Evolutionary conservation across 169 alveolate genomes (phyloP).

Genomic region (Plasmodium berghei): DNA sequence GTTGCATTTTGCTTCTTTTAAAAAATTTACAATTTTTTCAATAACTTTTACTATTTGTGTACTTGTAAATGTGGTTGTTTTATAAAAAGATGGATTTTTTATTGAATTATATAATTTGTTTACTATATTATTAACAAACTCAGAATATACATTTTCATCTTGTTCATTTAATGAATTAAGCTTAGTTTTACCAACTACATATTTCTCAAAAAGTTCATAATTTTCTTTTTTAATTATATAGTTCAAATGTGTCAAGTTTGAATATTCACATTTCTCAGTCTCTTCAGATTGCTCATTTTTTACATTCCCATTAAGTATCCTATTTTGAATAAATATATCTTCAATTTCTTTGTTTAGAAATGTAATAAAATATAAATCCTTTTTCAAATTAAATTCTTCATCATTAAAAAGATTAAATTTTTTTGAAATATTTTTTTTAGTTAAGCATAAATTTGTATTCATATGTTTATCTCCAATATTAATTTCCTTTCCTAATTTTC

Average conservation of each 20-base stretch:
- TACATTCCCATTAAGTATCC: not conserved
- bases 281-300: not conserved
- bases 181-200: not conserved
- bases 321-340: not conserved
- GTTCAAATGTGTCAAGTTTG: not conserved
- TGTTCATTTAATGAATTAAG: not conserved
- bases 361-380: not conserved
- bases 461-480: not conserved
- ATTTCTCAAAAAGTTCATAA: conserved; percentile 2
- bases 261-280: not conserved
- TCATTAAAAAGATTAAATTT: not conserved
- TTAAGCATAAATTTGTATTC: not conserved
- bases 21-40: conserved; percentile 18
- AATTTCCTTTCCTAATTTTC: not conserved
- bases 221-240: not conserved
- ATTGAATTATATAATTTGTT: conserved; percentile 14
- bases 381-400: not conserved
- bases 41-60: conserved; percentile 14
- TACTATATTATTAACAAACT: not conserved
- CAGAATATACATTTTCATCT: not conserved
- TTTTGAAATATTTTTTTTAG: not conserved
- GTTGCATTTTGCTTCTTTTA: conserved; percentile 34
- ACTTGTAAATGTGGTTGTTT: not conserved
- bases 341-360: conserved; percentile 11
- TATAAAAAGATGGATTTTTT: conserved; percentile 22